Conservation (phyloP, 2,329 filamentous ascomycete species). For the Fusarium transvaalense region DNA sequence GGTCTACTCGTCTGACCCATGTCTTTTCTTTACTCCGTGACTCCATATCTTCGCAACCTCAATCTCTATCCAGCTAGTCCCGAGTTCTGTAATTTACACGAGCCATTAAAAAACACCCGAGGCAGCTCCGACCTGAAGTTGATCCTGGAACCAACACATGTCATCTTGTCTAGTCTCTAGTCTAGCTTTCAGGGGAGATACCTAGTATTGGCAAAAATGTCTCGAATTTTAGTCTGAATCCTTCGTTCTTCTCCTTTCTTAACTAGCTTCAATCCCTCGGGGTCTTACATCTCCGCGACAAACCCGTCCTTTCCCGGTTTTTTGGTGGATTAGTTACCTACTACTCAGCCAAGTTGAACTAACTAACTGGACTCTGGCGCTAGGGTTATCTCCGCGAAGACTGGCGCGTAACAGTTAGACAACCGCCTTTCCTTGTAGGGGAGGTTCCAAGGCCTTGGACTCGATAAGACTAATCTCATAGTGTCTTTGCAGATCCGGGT, state of each 20-base stretch:
- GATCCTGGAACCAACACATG: neutral
- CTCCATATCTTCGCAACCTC: neutral
- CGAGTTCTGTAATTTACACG: neutral
- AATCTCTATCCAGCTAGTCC: neutral
- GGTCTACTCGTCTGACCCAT: neutral
- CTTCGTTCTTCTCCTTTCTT: neutral
- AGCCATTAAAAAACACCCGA: constrained; percentile 1
- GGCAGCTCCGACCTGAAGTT: neutral
- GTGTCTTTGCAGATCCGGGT: neutral
- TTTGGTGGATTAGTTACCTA: too few species aligned
- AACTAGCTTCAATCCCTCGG: neutral
- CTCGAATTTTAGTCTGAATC: neutral
- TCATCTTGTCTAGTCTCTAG: too few species aligned
- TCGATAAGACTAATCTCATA: constrained; percentile 1
- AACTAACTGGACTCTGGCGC: neutral
- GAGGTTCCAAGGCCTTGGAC: neutral
- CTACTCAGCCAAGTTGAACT: too few species aligned
- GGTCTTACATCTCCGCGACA: neutral
- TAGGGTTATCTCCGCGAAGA: neutral
- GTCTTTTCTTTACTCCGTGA: too few species aligned
- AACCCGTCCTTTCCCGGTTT: neutral
- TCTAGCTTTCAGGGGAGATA: neutral
- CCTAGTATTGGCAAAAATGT: neutral
- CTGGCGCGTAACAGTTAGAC: neutral
- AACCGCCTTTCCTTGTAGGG: neutral